Base-by-base conservation (phyloP, 192 early-diverging fungal species). In the Backusella luteola region DNA sequence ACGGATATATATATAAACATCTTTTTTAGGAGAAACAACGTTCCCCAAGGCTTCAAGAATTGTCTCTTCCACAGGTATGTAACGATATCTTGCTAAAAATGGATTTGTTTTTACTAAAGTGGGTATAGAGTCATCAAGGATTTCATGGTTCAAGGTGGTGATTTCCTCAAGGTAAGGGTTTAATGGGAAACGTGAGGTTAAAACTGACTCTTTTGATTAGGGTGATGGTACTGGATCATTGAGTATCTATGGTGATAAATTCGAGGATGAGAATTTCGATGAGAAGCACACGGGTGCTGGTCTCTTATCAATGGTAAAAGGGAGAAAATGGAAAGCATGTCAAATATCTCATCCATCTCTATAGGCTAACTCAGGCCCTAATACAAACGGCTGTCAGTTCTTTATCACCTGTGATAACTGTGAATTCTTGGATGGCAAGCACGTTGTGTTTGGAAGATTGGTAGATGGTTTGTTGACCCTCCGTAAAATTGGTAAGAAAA, bases 81-180 rank as follows among this genome's bases (percentile, higher is more conserved):
- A 26, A 2, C 42, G 14, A n/a, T 7, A 71, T 38, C 8, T 39
- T 52, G 36, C 8, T 26, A 9, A 32, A 32, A 32, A 32, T 32
- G 32, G 38, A 38, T 38, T 6, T 38, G 36, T 38, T 9, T 9
- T 38, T 38, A 38, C 38, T 39, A 9, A 39, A 11, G 3, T 39
- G 8, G 8, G 9, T 3, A 26, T 74, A 92, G 93, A 76, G 87
- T 95, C 46, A 95, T 94, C 78, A 93, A 94, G 84, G 94, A 95
- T 79, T 97, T 96, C 83, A 97, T 97, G 95, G 89, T 95, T 1
- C 95, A 96, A 81, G 94, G 95, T 32, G 96, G 96, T 19, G 96
- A 97, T 78, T 96, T 96, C 72, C 46, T 96, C 52, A 97, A 97
- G 56, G 56, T 63, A 63, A 17, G 42, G 12, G 7, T 49, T 49